Evolutionary conservation across 306 rosid species (phyloP).

Genomic region (Sicyos edulis): DNA sequence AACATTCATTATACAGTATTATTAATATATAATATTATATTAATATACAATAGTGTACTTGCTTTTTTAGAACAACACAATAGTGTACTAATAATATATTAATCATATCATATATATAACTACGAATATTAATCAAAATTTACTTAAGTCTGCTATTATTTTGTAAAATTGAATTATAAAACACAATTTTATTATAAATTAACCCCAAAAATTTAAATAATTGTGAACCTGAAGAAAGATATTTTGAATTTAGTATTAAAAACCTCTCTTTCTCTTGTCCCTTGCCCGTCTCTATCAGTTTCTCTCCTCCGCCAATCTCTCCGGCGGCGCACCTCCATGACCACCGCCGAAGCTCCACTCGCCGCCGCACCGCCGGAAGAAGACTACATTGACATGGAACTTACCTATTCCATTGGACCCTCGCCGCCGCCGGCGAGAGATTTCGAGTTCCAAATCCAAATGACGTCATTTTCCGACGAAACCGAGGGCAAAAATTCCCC

Average conservation of each 20-base stretch:
- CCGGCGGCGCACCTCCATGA: background rate
- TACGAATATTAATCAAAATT: too few species aligned
- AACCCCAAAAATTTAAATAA: background rate
- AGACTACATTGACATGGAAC: conserved; percentile 87
- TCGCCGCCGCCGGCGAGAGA: conserved; percentile 55
- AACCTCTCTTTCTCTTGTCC: background rate
- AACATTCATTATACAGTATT: too few species aligned
- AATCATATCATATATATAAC: too few species aligned
- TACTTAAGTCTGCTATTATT: too few species aligned
- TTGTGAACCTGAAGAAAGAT: background rate
- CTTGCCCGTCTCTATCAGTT: background rate
- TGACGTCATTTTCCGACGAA: conserved; percentile 44
- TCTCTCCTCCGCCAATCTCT: too few species aligned
- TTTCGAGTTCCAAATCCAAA: conserved; percentile 92
- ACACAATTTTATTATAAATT: too few species aligned
- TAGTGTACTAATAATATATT: too few species aligned
- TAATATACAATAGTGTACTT: too few species aligned
- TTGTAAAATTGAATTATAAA: too few species aligned
- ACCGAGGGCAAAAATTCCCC: conserved; percentile 50
- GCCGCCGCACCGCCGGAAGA: conserved; percentile 35
- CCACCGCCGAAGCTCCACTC: background rate
- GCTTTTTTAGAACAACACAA: too few species aligned
- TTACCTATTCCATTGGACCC: conserved; percentile 43
- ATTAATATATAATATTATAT: too few species aligned
- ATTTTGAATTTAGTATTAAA: background rate